phyloP scores from a whole-genome alignment of 495 filamentous ascomycete species.

The Daldinia bambusicola region DNA sequence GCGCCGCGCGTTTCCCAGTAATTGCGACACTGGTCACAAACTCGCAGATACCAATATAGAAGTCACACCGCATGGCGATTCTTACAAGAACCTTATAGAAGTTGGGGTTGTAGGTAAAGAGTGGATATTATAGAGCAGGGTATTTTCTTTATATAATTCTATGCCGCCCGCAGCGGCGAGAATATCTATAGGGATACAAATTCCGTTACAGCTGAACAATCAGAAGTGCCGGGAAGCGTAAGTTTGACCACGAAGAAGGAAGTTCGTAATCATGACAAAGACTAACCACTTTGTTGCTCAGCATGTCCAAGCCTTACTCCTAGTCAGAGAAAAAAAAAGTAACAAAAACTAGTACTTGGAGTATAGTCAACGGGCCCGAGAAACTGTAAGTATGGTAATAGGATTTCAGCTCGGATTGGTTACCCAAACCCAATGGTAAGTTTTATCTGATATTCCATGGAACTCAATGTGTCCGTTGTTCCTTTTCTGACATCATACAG shows the following conservation, averaged over 20 bases:
- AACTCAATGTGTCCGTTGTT: neutral
- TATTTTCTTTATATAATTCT: slow-evolving; percentile 11
- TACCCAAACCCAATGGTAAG: neutral
- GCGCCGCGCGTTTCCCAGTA: slow-evolving; percentile 22
- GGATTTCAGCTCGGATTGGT: neutral
- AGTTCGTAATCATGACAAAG: neutral
- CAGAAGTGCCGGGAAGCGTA: neutral
- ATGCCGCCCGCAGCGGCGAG: slow-evolving; percentile 8
- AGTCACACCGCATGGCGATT: slow-evolving; percentile 11
- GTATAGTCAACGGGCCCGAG: neutral
- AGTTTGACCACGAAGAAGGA: neutral
- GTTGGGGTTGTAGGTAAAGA: neutral
- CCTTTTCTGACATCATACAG: neutral
- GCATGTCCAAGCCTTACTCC: neutral
- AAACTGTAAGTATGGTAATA: neutral
- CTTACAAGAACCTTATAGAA: neutral
- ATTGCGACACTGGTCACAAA: slow-evolving; percentile 27
- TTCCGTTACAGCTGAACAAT: neutral
- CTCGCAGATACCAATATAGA: slow-evolving; percentile 8
- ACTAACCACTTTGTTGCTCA: neutral
- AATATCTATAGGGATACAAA: neutral
- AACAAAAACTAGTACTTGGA: neutral
- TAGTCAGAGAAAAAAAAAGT: neutral
- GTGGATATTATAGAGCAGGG: slow-evolving; percentile 13
- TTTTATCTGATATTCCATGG: neutral